phyloP scores from a whole-genome alignment of 2,329 filamentous ascomycete species.

The Aspergillus vadensis region DNA sequence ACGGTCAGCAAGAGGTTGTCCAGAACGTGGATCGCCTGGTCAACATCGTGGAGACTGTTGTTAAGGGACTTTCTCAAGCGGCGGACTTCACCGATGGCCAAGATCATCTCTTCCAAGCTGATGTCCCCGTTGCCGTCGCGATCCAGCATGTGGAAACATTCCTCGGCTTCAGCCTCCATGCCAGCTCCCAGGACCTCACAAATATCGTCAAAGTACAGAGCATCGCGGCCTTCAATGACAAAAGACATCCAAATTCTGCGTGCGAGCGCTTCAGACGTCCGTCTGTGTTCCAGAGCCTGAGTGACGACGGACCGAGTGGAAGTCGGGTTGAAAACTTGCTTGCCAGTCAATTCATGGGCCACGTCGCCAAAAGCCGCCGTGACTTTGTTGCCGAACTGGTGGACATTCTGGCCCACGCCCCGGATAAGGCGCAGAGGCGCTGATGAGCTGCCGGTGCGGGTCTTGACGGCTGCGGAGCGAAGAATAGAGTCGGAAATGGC shows the following conservation, averaged over 20 bases:
- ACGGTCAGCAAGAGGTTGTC: constrained; percentile 83
- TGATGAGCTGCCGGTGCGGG: constrained; percentile 56
- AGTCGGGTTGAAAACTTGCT: constrained; percentile 90
- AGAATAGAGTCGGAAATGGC: constrained; percentile 83
- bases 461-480: constrained; percentile 55
- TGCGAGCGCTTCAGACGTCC: constrained; percentile 87
- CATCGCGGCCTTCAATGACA: constrained; percentile 83
- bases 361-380: constrained; percentile 92
- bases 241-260: constrained; percentile 98
- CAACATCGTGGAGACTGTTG: constrained; percentile 95
- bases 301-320: constrained; percentile 87
- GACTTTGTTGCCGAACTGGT: constrained; percentile 86
- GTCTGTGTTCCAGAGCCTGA: constrained; percentile 81
- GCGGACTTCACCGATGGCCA: constrained; percentile 80
- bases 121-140: constrained; percentile 91
- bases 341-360: constrained; percentile 91
- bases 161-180: constrained; percentile 76
- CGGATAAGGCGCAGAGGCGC: constrained; percentile 78
- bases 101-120: constrained; percentile 90
- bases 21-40: constrained; percentile 87
- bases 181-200: constrained; percentile 79
- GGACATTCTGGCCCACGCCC: constrained; percentile 71
- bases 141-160: constrained; percentile 80
- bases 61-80: constrained; percentile 85
- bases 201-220: constrained; percentile 78